Conservation (phyloP, 495 filamentous ascomycete species). For the Hypoxylon cercidicola region DNA sequence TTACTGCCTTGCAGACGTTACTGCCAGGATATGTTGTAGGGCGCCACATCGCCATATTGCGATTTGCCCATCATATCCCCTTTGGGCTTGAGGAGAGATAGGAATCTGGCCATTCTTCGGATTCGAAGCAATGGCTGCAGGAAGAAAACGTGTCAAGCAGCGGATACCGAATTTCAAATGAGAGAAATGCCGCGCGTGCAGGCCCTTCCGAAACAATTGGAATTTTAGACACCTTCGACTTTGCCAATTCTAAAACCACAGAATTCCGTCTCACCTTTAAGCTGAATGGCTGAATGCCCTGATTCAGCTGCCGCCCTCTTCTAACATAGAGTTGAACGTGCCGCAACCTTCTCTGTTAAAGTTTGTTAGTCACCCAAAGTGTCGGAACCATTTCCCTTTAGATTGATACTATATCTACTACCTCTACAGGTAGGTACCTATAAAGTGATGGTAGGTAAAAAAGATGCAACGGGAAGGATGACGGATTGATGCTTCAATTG, state of each 20-base stretch:
- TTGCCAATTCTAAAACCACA: neutral
- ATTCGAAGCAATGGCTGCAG: conserved; percentile 34
- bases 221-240: neutral
- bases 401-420: neutral
- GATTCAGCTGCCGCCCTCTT: no score
- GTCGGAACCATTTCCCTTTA: conserved; percentile 10
- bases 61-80: conserved; percentile 34
- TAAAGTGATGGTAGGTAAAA: neutral
- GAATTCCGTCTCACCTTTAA: neutral
- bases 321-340: conserved; percentile 9
- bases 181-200: conserved; percentile 22
- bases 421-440: no score
- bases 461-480: conserved; percentile 1
- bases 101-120: conserved; percentile 29
- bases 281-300: no score
- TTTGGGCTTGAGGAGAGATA: conserved; percentile 31
- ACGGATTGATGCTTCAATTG: conserved; percentile 5
- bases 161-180: conserved; percentile 6
- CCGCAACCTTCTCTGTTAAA: conserved; percentile 2
- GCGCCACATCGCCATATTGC: conserved; percentile 7
- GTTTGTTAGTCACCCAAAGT: neutral
- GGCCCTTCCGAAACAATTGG: conserved; percentile 29
- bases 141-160: conserved; percentile 25
- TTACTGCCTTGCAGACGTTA: conserved; percentile 14
- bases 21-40: conserved; percentile 5